Evolutionary conservation across 805 yeast species (phyloP), one percentile per base, ranked within the genome.

Genomic region (Clavispora santaluciae): DNA sequence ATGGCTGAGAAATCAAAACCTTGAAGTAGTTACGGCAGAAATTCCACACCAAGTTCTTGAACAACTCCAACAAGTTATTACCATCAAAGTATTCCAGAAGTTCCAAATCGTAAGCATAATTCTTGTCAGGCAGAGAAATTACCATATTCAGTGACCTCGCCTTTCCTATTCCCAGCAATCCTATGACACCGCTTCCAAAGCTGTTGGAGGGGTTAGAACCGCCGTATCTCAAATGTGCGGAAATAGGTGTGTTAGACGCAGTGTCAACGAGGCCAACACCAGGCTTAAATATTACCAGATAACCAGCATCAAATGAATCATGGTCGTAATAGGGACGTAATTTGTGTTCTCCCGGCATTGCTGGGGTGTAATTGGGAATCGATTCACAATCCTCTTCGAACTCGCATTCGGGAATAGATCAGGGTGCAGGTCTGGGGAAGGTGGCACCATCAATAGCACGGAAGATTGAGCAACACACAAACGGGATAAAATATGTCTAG

Each of bases 1-100:
- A 82, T 2, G 99, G 98, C 61, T 93, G 97, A 15, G 86, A 76
- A 7, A 86, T 57, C 23, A 88, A 60, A 34, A 82, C 78, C 44
- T 79, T 80, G 40, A 79, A 60, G 64, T 93, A 91, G 48, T 81
- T 83, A 48, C 78, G 78, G 38, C 81, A 53, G 45, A 87, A 78
- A 34, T 84, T 78, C 56, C 74, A 69, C 18, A 79, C 61, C 44
- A 88, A 68, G 30, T 80, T 77, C 39, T 72, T 68, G 5, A 81
- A 48, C 24, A 83, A 57, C 46, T 79, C 86, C 39, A 70, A 70
- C 52, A 85, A 61, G 55, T 80, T 79, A 48, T 66, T 67, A 46
- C 70, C 51, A 51, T 83, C 87, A 44, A 84, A 71, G 49, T 82
- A 78, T 57, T 84, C 91, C 40, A 64, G 70, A 56, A 83, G 71